Evolutionary conservation across 306 rosid genomes (phyloP).

Genomic region (Citrullus colocynthis): DNA sequence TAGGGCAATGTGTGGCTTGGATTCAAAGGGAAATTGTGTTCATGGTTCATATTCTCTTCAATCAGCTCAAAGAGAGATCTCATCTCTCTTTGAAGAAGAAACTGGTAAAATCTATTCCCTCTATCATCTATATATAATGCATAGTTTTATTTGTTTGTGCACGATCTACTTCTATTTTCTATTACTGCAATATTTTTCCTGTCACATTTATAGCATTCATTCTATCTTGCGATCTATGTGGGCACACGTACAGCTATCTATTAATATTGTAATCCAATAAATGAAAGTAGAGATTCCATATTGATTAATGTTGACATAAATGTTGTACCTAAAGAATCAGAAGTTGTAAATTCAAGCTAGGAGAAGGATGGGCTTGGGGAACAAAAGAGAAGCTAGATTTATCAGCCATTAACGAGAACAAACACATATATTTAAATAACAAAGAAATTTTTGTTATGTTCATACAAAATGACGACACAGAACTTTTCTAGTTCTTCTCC

Average conservation of each 20-base stretch:
- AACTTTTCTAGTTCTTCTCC: neutral
- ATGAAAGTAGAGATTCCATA: neutral
- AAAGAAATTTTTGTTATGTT: neutral
- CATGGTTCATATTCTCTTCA: slow-evolving; percentile 72
- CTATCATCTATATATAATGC: neutral
- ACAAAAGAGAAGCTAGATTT: neutral
- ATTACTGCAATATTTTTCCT: neutral
- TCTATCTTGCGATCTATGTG: neutral
- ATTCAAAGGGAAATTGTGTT: slow-evolving; percentile 53
- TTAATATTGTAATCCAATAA: neutral
- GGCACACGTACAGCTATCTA: too few relatives aligned
- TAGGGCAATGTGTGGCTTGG: slow-evolving; percentile 59
- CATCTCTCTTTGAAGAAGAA: slow-evolving; percentile 49
- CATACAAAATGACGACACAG: neutral
- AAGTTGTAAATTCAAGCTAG: too few relatives aligned
- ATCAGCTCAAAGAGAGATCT: slow-evolving; percentile 62
- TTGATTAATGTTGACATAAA: neutral
- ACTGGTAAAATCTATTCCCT: slow-evolving; percentile 27
- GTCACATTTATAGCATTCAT: neutral
- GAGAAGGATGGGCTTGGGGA: too few relatives aligned
- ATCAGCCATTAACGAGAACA: neutral
- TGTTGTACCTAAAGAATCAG: too few relatives aligned
- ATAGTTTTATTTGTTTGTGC: neutral
- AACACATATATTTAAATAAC: neutral
- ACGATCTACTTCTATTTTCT: neutral